A percentile compares a stretch with the other conserved stretches of the same genome.
Evolutionary conservation across 306 rosid species (phyloP).

Genomic region (Castanea crenata): DNA sequence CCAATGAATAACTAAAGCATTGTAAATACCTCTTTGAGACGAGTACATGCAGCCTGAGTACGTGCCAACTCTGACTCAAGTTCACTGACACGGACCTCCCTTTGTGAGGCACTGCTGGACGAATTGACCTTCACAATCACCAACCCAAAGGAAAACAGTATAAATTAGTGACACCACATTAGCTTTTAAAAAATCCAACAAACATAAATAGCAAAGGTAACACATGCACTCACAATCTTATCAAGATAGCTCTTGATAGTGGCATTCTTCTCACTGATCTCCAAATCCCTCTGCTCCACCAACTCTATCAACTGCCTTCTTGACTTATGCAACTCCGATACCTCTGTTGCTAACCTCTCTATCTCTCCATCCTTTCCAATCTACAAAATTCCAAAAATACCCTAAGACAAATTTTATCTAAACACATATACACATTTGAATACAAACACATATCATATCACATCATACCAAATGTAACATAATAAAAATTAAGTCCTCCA

Average conservation of each 20-base stretch:
- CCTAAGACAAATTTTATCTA: background rate
- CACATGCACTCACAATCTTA: slow-evolving; percentile 65
- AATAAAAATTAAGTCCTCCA: background rate
- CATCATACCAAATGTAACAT: background rate
- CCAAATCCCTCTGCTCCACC: slow-evolving; percentile 66
- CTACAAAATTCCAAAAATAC: slow-evolving; percentile 35
- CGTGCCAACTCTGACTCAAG: slow-evolving; percentile 69
- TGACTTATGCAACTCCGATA: slow-evolving; percentile 72
- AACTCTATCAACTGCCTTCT: slow-evolving; percentile 77
- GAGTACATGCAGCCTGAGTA: slow-evolving; percentile 57
- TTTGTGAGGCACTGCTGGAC: slow-evolving; percentile 65
- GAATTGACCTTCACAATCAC: slow-evolving; percentile 48
- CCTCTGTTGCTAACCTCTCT: slow-evolving; percentile 75
- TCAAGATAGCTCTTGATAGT: slow-evolving; percentile 76
- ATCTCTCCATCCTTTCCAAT: slow-evolving; percentile 83
- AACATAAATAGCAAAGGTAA: background rate
- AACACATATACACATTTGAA: background rate
- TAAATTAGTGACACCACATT: background rate
- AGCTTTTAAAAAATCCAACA: background rate
- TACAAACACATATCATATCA: background rate
- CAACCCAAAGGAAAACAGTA: slow-evolving; percentile 6
- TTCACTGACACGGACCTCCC: slow-evolving; percentile 74
- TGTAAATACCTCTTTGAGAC: slow-evolving; percentile 61
- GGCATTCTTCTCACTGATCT: slow-evolving; percentile 73
- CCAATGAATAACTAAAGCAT: background rate